Evolutionary conservation across 805 yeast species (phyloP).

Genomic region (Schizosaccharomyces lindneri): DNA sequence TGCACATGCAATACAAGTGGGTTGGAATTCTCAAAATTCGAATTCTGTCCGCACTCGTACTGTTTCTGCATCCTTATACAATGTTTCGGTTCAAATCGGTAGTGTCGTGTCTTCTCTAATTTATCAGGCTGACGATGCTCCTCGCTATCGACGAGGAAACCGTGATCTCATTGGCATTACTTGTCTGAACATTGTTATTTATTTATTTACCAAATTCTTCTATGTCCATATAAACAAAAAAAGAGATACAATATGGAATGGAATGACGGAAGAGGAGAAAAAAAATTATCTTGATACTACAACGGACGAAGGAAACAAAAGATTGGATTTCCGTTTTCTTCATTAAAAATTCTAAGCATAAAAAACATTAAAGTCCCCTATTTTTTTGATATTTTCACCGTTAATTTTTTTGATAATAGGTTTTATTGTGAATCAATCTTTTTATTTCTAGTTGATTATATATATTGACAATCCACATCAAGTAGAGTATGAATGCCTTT

Average conservation of each 20-base stretch:
- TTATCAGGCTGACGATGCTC: constrained; percentile 32
- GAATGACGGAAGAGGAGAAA: constrained; percentile 25
- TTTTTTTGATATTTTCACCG: too few species aligned
- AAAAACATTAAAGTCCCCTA: too few species aligned
- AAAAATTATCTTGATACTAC: constrained; percentile 21
- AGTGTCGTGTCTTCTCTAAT: constrained; percentile 29
- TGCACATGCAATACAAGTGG: constrained; percentile 29
- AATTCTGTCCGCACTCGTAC: constrained; percentile 37
- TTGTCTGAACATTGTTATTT: constrained; percentile 9
- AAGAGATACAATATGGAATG: constrained; percentile 27
- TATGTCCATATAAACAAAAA: constrained; percentile 13
- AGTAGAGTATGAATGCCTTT: too few species aligned
- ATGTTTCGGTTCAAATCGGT: constrained; percentile 38
- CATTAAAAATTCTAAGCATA: background rate
- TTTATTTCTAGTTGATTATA: too few species aligned
- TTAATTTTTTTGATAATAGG: too few species aligned
- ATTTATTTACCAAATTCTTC: constrained; percentile 13
- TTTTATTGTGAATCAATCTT: too few species aligned
- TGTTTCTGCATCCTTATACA: constrained; percentile 38
- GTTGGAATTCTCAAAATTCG: constrained; percentile 39
- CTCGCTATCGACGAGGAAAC: constrained; percentile 37
- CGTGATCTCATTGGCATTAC: constrained; percentile 10
- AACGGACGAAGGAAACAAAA: constrained; percentile 28
- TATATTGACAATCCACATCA: too few species aligned
- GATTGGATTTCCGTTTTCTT: constrained; percentile 28